Conservation (phyloP, 169 alveolate genomes). For the Eimeria acervulina region DNA sequence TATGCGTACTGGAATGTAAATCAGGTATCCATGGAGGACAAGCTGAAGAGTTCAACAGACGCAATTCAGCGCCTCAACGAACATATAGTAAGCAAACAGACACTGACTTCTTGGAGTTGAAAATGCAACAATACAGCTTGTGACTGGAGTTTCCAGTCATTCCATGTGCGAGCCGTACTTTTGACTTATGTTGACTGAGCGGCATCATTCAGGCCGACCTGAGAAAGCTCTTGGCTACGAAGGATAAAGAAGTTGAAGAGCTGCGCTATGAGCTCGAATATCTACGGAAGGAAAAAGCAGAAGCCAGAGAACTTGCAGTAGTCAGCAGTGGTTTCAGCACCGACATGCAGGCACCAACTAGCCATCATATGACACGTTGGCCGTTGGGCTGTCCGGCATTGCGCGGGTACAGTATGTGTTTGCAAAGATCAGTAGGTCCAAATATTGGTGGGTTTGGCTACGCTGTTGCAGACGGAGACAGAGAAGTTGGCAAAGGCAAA, state of each 20-base stretch:
- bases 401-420: neutral
- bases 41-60: slow-evolving; percentile 49
- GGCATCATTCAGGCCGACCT: slow-evolving; percentile 49
- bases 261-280: slow-evolving; percentile 9
- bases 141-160: neutral
- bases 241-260: slow-evolving; percentile 33
- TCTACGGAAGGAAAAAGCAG: neutral
- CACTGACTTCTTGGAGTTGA: neutral
- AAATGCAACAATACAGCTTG: neutral
- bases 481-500: neutral
- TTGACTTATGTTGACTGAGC: neutral
- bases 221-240: slow-evolving; percentile 37
- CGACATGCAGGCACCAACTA: neutral
- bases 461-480: slow-evolving; percentile 23
- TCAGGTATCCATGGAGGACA: slow-evolving; percentile 74
- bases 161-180: neutral
- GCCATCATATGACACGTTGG: neutral
- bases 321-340: slow-evolving; percentile 10
- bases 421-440: neutral
- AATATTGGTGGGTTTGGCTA: neutral
- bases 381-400: neutral
- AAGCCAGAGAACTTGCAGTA: slow-evolving; percentile 41
- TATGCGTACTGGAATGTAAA: neutral
- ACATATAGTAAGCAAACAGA: slow-evolving; percentile 12
- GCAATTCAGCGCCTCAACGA: slow-evolving; percentile 62